phyloP scores from a whole-genome alignment of 2,329 filamentous ascomycete genomes.

The Colletotrichum somersetense region DNA sequence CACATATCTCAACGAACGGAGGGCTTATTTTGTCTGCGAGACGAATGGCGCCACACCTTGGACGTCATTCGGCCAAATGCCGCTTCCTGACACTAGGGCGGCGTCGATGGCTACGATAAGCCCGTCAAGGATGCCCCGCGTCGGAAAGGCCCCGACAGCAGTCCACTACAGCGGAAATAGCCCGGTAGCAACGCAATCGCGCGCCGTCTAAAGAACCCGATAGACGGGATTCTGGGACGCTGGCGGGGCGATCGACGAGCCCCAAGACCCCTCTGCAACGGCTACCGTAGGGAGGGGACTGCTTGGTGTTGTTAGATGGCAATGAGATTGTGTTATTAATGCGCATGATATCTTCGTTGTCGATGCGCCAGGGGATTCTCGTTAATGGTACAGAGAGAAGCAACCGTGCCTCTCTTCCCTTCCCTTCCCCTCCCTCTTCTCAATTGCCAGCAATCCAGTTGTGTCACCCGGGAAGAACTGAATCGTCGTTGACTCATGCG shows the following conservation, averaged over 20 bases:
- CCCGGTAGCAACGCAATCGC: constrained; percentile 26
- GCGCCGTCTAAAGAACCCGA: constrained; percentile 6
- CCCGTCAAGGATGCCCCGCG: background rate
- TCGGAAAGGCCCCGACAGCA: constrained; percentile 28
- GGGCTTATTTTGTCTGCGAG: background rate
- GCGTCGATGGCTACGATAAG: constrained; percentile 22
- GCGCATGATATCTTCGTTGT: constrained; percentile 10
- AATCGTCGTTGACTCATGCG: background rate
- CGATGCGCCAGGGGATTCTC: background rate
- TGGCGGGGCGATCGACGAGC: background rate
- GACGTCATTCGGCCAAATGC: background rate
- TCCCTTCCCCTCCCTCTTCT: background rate
- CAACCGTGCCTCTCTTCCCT: background rate
- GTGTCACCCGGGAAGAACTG: background rate
- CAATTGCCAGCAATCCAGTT: background rate
- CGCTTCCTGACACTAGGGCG: background rate
- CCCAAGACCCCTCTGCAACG: background rate
- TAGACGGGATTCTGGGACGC: background rate
- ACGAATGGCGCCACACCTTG: constrained; percentile 7
- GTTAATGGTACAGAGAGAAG: background rate
- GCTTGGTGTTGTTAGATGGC: background rate
- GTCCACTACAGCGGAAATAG: constrained; percentile 4
- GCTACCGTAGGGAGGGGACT: background rate
- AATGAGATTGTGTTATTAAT: background rate
- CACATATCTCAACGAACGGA: background rate